These are phyloP conservation scores for Xylaria sp. DNA, from an alignment of 2,329 filamentous ascomycete genomes.

Conservation along the genomic window DNA sequence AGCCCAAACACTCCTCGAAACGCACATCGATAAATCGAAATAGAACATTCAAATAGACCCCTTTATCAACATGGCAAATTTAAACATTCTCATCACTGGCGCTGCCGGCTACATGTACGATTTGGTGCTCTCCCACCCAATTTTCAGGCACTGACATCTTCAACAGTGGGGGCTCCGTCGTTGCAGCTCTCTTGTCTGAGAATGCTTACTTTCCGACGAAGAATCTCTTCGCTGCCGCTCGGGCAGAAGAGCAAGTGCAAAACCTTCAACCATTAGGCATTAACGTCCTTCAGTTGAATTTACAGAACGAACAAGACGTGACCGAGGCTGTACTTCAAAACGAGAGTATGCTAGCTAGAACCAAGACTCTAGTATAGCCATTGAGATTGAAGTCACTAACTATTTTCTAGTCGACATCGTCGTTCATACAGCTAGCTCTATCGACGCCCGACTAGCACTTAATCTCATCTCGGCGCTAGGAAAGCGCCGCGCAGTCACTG, in stretches of 20 bases:
- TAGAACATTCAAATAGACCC: neutral
- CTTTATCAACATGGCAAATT: slow-evolving; percentile 29
- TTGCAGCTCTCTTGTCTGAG: slow-evolving; percentile 49
- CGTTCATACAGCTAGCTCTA: slow-evolving; percentile 52
- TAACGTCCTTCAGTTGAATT: slow-evolving; percentile 49
- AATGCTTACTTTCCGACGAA: slow-evolving; percentile 41
- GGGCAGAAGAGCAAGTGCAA: slow-evolving; percentile 51
- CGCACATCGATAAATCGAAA: neutral
- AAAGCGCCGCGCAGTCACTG: slow-evolving; percentile 44
- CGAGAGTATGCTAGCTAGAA: slow-evolving; percentile 30
- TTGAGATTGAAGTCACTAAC: slow-evolving; percentile 35
- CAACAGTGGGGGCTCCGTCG: slow-evolving; percentile 50
- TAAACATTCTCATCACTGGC: slow-evolving; percentile 46
- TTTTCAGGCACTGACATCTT: neutral
- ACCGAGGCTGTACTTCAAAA: slow-evolving; percentile 34
- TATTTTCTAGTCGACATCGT: slow-evolving; percentile 51
- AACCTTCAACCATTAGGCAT: slow-evolving; percentile 49
- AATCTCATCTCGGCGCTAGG: slow-evolving; percentile 52
- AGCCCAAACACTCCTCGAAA: neutral
- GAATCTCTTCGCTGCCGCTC: slow-evolving; percentile 50
- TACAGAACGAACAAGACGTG: slow-evolving; percentile 46
- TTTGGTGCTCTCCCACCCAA: neutral
- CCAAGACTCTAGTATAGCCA: neutral
- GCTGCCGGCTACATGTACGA: slow-evolving; percentile 42
- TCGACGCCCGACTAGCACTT: slow-evolving; percentile 43